phyloP scores from a whole-genome alignment of 2,329 filamentous ascomycete genomes.

The Diaporthe ampelina region DNA sequence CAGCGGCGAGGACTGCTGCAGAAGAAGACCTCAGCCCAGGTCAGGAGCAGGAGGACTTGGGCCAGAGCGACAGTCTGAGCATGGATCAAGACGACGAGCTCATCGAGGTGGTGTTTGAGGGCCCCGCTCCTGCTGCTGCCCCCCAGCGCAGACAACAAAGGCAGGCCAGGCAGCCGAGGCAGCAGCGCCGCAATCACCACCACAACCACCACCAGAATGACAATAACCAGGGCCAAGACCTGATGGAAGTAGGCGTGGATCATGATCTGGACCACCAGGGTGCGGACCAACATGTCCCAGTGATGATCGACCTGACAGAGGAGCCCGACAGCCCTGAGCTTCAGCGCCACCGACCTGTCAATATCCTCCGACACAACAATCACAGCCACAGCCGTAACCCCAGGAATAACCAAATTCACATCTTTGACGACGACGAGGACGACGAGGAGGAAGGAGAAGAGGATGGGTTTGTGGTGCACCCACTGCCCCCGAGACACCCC shows the following conservation, averaged over 20 bases:
- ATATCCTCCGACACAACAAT: constrained; percentile 29
- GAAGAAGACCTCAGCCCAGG: neutral
- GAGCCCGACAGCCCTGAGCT: constrained; percentile 62
- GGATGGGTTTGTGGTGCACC: neutral
- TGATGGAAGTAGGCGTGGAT: neutral
- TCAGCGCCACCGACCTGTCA: constrained; percentile 26
- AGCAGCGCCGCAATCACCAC: constrained; percentile 6
- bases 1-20: constrained; percentile 7
- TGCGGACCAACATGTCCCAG: constrained; percentile 43
- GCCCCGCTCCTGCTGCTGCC: constrained; percentile 19
- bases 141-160: constrained; percentile 41
- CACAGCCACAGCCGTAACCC: neutral
- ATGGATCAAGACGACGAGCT: constrained; percentile 40
- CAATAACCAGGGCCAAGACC: neutral
- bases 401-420: neutral
- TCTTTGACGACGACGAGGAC: constrained; percentile 20
- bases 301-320: constrained; percentile 67
- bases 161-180: constrained; percentile 34
- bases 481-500: constrained; percentile 50
- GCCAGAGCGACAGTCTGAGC: constrained; percentile 7
- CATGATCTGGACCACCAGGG: neutral
- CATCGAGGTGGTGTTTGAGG: constrained; percentile 37
- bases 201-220: neutral
- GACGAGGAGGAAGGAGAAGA: neutral
- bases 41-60: constrained; percentile 23